Evolutionary conservation across 441 rosid species (phyloP), one percentile per base, ranked within the genome.

Genomic region (Adansonia gregorii): DNA sequence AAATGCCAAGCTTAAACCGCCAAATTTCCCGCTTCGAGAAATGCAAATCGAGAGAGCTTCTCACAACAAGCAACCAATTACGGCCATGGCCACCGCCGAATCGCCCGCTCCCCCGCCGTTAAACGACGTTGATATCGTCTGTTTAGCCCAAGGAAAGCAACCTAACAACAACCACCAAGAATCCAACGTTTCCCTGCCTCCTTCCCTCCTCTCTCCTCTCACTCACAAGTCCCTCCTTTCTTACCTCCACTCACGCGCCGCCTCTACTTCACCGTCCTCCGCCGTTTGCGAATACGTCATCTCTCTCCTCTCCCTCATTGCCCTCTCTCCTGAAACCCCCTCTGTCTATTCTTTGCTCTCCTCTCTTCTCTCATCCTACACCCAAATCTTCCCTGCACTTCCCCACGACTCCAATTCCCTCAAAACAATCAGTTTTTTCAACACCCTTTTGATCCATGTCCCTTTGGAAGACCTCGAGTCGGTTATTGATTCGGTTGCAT

Each of bases 401-500:
- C 91, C 94, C 0, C 93, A 78, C 77, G 98, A 90, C 80, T 64
- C 88, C 39, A 83, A 89, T 78, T 92, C 97, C 24, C 81, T 87
- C 76, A 90, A 86, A 79, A 86, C 94, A 11, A 85, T 92, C 78
- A 84, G 78, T 54, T 77, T 86, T 61, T 92, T 93, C 76, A 65
- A 72, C 12, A 79, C 88, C 19, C 88, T 92, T 35, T 72, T 92
- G 65, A 64, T 35, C 46, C 45, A 85, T 39, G 68, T 88, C 56
- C 82, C 87, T 5, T 6, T 65, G 4, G 60, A 75, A 14, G 92
- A 89, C 60, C 73, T 92, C 41, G 78, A 82, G 69, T 58, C 83
- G 0, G 59, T 88, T 5, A 81, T 83, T 15, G 91, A 90, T 58
- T 83, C 84, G 41, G 82, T 90, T 31, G 72, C 85, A 15, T 77